Percentiles rank a stretch among this genome's conserved stretches.
Conservation (phyloP, 83 land plant species). For the Picea mariana region DNA sequence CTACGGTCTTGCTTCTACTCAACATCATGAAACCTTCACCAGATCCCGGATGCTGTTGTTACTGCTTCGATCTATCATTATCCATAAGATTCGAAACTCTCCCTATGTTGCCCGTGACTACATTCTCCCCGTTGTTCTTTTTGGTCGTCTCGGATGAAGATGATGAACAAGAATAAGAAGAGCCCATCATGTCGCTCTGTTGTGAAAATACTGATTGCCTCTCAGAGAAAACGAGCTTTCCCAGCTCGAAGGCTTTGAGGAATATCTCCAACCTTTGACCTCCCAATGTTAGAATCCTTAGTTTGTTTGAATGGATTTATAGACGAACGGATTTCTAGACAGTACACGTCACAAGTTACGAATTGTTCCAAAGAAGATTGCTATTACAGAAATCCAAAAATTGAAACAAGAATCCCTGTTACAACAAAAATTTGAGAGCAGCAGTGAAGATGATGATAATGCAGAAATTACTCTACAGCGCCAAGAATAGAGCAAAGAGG, state of each 20-base stretch:
- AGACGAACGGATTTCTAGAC: conserved; percentile 8
- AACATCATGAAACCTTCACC: conserved; percentile 15
- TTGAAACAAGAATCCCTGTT: too few relatives aligned
- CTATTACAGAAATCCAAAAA: not conserved
- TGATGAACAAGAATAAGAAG: conserved; percentile 30
- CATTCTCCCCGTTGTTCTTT: conserved; percentile 8
- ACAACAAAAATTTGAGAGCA: too few relatives aligned
- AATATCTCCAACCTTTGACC: conserved; percentile 21
- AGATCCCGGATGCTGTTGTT: not conserved
- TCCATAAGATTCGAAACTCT: not conserved
- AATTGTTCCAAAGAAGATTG: too few relatives aligned
- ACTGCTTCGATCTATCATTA: conserved; percentile 7
- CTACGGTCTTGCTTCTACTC: conserved; percentile 50
- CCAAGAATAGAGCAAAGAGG: too few relatives aligned
- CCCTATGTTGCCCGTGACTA: not conserved
- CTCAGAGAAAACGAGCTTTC: conserved; percentile 69
- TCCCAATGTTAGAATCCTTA: too few relatives aligned
- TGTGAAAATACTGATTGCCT: conserved; percentile 13
- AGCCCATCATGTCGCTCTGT: conserved; percentile 6
- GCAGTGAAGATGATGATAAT: too few relatives aligned
- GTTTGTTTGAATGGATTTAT: conserved; percentile 46
- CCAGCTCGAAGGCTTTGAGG: conserved; percentile 56
- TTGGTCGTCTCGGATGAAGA: conserved; percentile 29
- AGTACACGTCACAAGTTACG: too few relatives aligned
- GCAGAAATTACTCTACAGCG: too few relatives aligned